Percentiles rank a stretch among this genome's conserved stretches.
These are phyloP conservation scores for Talaromyces ruber DNA, from an alignment of 495 filamentous ascomycete species.

Conservation along the genomic window DNA sequence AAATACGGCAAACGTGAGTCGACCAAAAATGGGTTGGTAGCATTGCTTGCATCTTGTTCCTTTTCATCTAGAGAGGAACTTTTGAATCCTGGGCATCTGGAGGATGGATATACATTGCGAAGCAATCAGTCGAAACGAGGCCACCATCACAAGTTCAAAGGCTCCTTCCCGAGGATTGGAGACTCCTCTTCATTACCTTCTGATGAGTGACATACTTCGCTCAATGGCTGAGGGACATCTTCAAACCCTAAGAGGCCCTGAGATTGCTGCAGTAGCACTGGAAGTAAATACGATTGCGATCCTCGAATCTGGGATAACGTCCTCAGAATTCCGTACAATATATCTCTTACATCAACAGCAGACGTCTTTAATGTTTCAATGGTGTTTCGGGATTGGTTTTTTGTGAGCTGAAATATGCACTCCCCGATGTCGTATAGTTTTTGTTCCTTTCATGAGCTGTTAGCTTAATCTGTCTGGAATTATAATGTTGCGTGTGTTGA, in stretches of 20 bases:
- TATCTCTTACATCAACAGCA: neutral
- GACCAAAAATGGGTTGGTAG: no score
- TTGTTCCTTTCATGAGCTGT: neutral
- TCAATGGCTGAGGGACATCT: neutral
- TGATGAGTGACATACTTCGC: neutral
- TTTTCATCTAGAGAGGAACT: no score
- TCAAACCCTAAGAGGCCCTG: neutral
- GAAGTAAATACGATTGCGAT: slow-evolving; percentile 1
- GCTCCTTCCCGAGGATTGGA: no score
- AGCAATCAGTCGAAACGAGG: no score
- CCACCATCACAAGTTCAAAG: no score
- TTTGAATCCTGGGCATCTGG: no score
- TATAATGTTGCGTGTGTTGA: neutral
- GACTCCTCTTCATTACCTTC: neutral
- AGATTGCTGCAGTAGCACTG: neutral
- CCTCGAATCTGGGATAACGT: neutral
- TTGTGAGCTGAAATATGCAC: neutral
- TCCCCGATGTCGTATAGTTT: slow-evolving; percentile 4
- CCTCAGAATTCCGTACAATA: neutral
- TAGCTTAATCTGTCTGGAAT: neutral
- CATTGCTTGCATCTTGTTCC: no score
- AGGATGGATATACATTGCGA: no score
- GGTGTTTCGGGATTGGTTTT: neutral
- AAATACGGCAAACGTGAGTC: no score
- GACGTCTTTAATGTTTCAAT: neutral